These are phyloP conservation scores for Dictyostelium capitatum DNA, from an alignment of 78 protist genomes.

Conservation along the genomic window DNA sequence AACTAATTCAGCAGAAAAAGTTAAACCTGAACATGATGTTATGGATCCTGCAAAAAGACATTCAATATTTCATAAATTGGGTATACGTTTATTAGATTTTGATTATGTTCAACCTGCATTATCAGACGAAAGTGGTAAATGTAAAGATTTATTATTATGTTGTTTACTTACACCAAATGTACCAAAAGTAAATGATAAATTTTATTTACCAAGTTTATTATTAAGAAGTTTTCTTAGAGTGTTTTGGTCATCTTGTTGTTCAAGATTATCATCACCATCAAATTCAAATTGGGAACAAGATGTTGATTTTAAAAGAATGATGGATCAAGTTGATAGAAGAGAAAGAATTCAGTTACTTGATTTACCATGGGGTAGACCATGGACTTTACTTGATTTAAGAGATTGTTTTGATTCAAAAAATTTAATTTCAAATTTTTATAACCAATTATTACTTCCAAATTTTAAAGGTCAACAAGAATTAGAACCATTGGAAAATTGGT, in stretches of 20 bases:
- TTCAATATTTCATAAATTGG: constrained; percentile 55
- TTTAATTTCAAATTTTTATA: constrained; percentile 30
- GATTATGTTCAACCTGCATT: constrained; percentile 80
- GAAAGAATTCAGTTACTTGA: constrained; percentile 49
- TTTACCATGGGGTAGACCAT: constrained; percentile 75
- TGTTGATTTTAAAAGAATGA: constrained; percentile 58
- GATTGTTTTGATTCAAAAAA: constrained; percentile 10
- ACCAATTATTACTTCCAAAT: constrained; percentile 45
- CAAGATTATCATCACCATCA: neutral
- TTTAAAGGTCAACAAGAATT: constrained; percentile 25
- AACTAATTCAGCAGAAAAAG: constrained; percentile 66
- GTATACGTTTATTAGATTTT: constrained; percentile 62
- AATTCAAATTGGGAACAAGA: constrained; percentile 34
- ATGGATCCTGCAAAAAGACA: constrained; percentile 72
- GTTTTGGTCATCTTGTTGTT: constrained; percentile 58
- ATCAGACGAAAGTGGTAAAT: constrained; percentile 49
- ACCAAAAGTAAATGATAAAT: constrained; percentile 17
- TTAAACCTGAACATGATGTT: constrained; percentile 64
- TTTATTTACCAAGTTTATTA: constrained; percentile 51
- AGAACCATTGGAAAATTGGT: constrained; percentile 48
- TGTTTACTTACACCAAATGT: constrained; percentile 50
- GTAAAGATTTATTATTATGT: constrained; percentile 52
- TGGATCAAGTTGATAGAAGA: constrained; percentile 46
- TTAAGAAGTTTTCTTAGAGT: constrained; percentile 29
- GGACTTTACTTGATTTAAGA: constrained; percentile 42